A percentile compares a stretch with the other conserved stretches of the same genome.
phyloP scores from a whole-genome alignment of 176 grass and related monocot genomes.

The Musa itinerans region DNA sequence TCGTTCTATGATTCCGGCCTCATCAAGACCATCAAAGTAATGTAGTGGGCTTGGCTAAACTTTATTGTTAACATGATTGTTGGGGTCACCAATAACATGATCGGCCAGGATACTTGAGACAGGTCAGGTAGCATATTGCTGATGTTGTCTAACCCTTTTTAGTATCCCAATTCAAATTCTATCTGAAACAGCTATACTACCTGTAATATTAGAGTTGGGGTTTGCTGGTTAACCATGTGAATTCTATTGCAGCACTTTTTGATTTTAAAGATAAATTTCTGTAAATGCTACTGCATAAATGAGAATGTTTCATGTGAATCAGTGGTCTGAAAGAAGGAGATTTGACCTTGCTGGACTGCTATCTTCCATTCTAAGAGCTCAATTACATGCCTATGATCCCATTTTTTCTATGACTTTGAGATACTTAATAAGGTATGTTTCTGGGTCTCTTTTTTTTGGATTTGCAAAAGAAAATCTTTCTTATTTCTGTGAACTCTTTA shows the following conservation, averaged over 20 bases:
- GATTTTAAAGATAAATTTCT: constrained; percentile 3
- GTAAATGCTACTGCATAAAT: constrained; percentile 2
- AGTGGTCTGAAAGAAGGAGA: constrained; percentile 91
- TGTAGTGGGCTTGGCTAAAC: no score
- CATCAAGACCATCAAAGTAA: no score
- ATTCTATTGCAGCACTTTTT: not conserved
- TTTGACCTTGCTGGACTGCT: constrained; percentile 83
- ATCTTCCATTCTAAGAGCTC: constrained; percentile 81
- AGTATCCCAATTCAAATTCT: no score
- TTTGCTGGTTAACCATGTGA: not conserved
- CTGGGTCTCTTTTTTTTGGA: constrained; percentile 15
- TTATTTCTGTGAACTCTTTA: constrained; percentile 7
- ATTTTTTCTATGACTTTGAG: constrained; percentile 79
- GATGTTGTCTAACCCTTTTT: no score
- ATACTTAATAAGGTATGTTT: constrained; percentile 87
- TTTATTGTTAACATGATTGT: no score
- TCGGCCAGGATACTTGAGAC: no score
- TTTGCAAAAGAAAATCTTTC: not conserved
- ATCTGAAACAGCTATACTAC: not conserved
- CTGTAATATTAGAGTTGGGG: not conserved
- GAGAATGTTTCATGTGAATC: constrained; percentile 24
- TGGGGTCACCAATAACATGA: no score
- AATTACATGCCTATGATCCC: constrained; percentile 93
- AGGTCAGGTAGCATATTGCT: no score
- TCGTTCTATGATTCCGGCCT: no score